Evolutionary conservation across 352 stramenopile genomes (phyloP).

Genomic region (Thalassiosira exigua): DNA sequence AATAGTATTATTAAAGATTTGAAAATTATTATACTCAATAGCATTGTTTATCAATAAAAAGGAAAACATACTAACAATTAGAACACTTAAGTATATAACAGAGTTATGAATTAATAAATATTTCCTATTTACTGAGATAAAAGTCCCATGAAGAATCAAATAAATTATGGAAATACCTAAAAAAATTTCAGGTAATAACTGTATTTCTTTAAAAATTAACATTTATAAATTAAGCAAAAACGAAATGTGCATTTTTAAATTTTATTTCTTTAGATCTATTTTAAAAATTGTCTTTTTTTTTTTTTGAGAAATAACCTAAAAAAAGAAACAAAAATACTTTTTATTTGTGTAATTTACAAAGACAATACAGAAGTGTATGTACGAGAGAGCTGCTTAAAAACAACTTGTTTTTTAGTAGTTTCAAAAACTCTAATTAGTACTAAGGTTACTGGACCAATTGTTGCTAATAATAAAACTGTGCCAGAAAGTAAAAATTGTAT

Average conservation of each 20-base stretch:
- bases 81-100: constrained; percentile 33
- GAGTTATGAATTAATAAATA: constrained; percentile 39
- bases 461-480: not conserved
- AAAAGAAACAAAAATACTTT: not conserved
- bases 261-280: not conserved
- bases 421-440: not conserved
- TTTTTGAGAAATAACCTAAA: no score
- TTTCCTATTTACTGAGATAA: constrained; percentile 28
- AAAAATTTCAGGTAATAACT: constrained; percentile 46
- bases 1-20: constrained; percentile 40
- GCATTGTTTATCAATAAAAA: constrained; percentile 43
- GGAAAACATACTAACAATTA: constrained; percentile 41
- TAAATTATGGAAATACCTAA: constrained; percentile 39
- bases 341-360: constrained; percentile 26
- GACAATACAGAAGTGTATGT: not conserved
- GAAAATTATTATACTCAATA: constrained; percentile 24
- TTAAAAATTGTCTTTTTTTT: not conserved
- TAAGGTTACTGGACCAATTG: not conserved
- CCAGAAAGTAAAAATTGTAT: constrained; percentile 1
- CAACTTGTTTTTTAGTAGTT: not conserved
- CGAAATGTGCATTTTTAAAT: not conserved
- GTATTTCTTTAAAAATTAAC: constrained; percentile 50
- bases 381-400: not conserved
- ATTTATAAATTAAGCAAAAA: constrained; percentile 37
- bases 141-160: constrained; percentile 41